Base-by-base conservation (phyloP, 306 rosid species). In the Echinosophora koreensis region DNA sequence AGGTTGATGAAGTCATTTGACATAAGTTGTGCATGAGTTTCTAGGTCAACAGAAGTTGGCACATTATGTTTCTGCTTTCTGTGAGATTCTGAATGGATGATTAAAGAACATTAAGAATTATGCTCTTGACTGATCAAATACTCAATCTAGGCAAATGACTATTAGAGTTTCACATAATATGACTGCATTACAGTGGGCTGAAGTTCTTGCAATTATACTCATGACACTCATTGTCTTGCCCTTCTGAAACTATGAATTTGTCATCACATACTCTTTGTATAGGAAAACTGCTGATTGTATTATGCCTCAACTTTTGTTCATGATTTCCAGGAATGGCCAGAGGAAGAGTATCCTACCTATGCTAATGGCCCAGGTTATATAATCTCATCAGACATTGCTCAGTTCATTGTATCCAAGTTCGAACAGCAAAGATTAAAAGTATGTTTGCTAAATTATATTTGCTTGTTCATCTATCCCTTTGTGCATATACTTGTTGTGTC, bases 331-430 rank as follows among this genome's bases (percentile, higher is more conserved):
- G 96, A 91, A 80, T 91, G 96, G 96, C 84, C 87, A 49, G 88
- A 89, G 80, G 96, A 89, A 84, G 93, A 89, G 69, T 91, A 91
- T 86, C 96, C 96, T 71, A 70, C 91, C 32, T 89, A 91, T 49
- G 96, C 93, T 14, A 91, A 91, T 61, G 96, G 93, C 35, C 96
- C 91, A 5, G 93, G 93, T 61, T 89, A 91, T 74, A 51, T 89
- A 37, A 5, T 91, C 34, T 91, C 96, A 72, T 80, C 89, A 4
- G 87, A 85, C 83, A 80, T 91, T 13, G 93, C 91, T 8, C 83
- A 70, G 46, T 89, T 85, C 71, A 78, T 91, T 16, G 73, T 89
- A 75, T 85, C 89, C 4, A 89, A 89, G 56, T 91, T 88, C 27
- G 89, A 89, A 74, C 72, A 66, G 80, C 85, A 84, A 80, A 91